Base-by-base conservation (phyloP, 805 yeast genomes). In the Monosporozyma servazzii region DNA sequence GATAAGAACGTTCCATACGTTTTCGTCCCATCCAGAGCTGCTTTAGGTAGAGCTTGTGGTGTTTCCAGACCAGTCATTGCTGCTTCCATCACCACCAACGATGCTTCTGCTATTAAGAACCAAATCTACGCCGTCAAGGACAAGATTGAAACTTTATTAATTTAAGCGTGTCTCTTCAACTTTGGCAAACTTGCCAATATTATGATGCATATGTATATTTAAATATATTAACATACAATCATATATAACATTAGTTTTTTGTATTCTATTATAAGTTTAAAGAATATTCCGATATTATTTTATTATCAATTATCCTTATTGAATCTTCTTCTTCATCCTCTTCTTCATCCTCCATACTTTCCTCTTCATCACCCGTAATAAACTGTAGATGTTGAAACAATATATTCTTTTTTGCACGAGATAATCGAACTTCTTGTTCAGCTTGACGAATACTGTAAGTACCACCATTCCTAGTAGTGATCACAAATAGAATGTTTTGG, bases 1-100 rank as follows among this genome's bases (percentile, higher is more conserved):
- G 99, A 93, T 77, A 93, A 93, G 81, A 93, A 93, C 79, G 99
- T 93, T 61, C 97, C 99, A 58, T 93, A 93, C 79, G 98, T 93
- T 58, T 93, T 93, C 63, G 98, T 93, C 60, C 97, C 99, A 62
- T 89, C 97, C 64, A 91, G 93, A 81, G 83, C 93, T 68, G 99
- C 99, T 58, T 80, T 93, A 66, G 99, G 99, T 73, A 88, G 99
- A 79, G 98, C 99, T 66, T 93, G 99, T 78, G 99, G 99, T 77
- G 99, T 93, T 58, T 88, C 98, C 52, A 87, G 99, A 81, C 97
- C 98, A 61, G 99, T 93, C 55, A 91, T 93, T 71, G 96, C 99
- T 69, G 97, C 97, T 58, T 86, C 96, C 57, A 93, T 93, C 70
- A 93, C 99, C 71, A 82, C 98, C 61, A 93, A 93, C 77, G 99